Percentiles rank a stretch among this genome's conserved stretches.
These are phyloP conservation scores for Sporothrix phasma DNA, from an alignment of 2,329 filamentous ascomycete species.

Conservation along the genomic window DNA sequence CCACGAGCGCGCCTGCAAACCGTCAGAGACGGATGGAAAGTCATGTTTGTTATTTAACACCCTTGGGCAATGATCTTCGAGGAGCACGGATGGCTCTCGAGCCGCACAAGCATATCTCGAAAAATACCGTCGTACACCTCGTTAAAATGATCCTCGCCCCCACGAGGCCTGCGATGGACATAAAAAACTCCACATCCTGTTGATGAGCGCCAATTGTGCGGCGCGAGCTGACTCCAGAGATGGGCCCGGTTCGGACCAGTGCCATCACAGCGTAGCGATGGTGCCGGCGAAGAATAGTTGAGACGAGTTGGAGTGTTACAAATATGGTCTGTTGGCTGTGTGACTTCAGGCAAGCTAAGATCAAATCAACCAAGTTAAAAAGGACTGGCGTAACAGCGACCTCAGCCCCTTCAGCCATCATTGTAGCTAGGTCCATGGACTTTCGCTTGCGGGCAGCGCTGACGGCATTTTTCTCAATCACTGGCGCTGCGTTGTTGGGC, in stretches of 20 bases:
- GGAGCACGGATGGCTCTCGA: constrained; percentile 67
- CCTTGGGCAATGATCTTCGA: constrained; percentile 54
- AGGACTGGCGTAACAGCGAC: constrained; percentile 67
- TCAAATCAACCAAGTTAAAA: constrained; percentile 87
- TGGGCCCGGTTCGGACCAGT: constrained; percentile 56
- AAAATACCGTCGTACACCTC: constrained; percentile 62
- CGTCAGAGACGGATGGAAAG: constrained; percentile 44
- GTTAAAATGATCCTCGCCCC: constrained; percentile 60
- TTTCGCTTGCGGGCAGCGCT: constrained; percentile 71
- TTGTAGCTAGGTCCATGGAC: constrained; percentile 76
- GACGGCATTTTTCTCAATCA: constrained; percentile 34
- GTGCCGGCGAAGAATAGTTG: constrained; percentile 76
- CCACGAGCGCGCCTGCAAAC: constrained; percentile 50
- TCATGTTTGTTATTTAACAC: constrained; percentile 47
- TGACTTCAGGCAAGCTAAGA: constrained; percentile 75
- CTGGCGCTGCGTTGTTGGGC: constrained; percentile 33
- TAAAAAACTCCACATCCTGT: constrained; percentile 62
- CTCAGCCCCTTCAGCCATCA: constrained; percentile 66
- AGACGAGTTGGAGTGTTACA: constrained; percentile 78
- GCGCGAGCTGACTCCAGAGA: constrained; percentile 26
- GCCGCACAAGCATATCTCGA: constrained; percentile 56
- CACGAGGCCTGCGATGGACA: constrained; percentile 59
- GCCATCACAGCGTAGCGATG: constrained; percentile 76
- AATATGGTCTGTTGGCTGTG: constrained; percentile 80
- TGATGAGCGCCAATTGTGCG: constrained; percentile 66